These are phyloP conservation scores for Clonostachys rosea DNA, from an alignment of 2,329 filamentous ascomycete species.

Conservation along the genomic window DNA sequence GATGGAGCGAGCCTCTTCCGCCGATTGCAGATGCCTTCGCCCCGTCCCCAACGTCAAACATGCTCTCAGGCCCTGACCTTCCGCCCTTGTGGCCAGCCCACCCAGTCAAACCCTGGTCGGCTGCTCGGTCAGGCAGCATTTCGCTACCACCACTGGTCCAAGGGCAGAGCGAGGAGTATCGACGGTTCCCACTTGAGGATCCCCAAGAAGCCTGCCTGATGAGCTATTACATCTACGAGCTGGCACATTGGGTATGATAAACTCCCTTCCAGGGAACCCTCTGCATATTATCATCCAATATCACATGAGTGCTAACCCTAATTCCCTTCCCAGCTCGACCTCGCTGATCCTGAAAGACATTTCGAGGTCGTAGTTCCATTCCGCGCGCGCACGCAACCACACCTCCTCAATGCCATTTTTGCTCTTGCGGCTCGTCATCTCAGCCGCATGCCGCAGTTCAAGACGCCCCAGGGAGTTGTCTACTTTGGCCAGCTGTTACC, in stretches of 20 bases:
- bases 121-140: background rate
- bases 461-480: constrained; percentile 23
- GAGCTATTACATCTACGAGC: constrained; percentile 30
- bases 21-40: background rate
- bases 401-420: constrained; percentile 32
- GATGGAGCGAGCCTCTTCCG: background rate
- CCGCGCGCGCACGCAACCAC: constrained; percentile 24
- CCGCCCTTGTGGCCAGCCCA: background rate
- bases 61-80: too few species aligned
- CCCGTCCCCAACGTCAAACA: background rate
- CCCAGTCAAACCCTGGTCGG: background rate
- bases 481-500: constrained; percentile 30
- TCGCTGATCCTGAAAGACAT: constrained; percentile 31
- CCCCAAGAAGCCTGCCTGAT: constrained; percentile 30
- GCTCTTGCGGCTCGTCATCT: constrained; percentile 31
- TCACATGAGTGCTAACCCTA: constrained; percentile 1
- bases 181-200: constrained; percentile 21
- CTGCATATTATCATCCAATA: background rate
- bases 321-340: constrained; percentile 21
- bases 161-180: constrained; percentile 3
- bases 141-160: background rate
- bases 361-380: constrained; percentile 30
- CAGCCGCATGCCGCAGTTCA: constrained; percentile 29
- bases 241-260: constrained; percentile 28
- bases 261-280: too few species aligned